A percentile compares a stretch with the other conserved stretches of the same genome.
phyloP scores from a whole-genome alignment of 805 yeast species.

The Lipomyces yamanashiensis region DNA sequence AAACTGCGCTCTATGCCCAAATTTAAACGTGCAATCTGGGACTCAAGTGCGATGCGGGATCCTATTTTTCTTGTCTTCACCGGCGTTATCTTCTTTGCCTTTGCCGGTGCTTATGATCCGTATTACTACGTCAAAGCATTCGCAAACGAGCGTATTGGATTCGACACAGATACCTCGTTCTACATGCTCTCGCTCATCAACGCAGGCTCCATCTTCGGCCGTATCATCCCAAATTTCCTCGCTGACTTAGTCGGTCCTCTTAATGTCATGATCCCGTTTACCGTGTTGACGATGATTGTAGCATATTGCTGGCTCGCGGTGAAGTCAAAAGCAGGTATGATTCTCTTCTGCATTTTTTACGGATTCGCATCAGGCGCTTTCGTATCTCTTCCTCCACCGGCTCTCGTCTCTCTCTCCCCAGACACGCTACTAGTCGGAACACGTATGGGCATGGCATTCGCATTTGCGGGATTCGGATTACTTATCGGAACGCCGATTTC shows the following conservation, averaged over 20 bases:
- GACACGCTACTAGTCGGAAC: conserved; percentile 41
- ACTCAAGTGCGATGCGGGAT: conserved; percentile 41
- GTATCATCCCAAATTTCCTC: conserved; percentile 54
- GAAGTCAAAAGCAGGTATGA: conserved; percentile 40
- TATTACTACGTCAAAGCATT: conserved; percentile 44
- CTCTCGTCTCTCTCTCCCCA: conserved; percentile 40
- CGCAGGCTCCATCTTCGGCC: conserved; percentile 53
- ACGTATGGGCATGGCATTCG: conserved; percentile 66
- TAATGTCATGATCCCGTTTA: conserved; percentile 48
- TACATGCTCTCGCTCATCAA: conserved; percentile 46
- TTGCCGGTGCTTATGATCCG: conserved; percentile 43
- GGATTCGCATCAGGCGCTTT: conserved; percentile 46
- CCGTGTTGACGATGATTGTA: conserved; percentile 41
- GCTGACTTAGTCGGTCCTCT: conserved; percentile 57
- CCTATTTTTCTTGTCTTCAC: conserved; percentile 39
- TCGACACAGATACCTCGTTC: conserved; percentile 33
- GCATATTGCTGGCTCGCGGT: conserved; percentile 47
- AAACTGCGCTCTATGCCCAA: conserved; percentile 38
- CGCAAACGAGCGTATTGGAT: conserved; percentile 37
- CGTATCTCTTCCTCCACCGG: conserved; percentile 44
- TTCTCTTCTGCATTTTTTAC: conserved; percentile 41
- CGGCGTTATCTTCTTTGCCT: conserved; percentile 41
- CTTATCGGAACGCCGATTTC: conserved; percentile 44
- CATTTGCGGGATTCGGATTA: conserved; percentile 57
- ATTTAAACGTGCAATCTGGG: conserved; percentile 22